Evolutionary conservation across 2,329 filamentous ascomycete genomes (phyloP), one percentile per base, ranked within the genome.

Genomic region (Hymenoscyphus scutula): DNA sequence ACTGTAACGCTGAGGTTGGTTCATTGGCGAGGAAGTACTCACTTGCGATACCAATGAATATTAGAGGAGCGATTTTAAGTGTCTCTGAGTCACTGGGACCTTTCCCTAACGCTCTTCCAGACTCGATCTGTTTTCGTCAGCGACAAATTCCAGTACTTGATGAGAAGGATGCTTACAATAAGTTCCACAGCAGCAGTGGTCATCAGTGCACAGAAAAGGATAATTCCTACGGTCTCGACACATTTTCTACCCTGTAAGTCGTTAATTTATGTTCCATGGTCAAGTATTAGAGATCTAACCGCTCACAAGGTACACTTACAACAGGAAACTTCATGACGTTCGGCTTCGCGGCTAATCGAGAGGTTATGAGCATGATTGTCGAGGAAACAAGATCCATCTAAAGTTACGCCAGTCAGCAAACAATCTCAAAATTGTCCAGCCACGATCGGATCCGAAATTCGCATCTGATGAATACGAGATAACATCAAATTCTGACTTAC

Each of bases 121-220:
- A 88, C 66, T 87, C 82, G 61, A 87, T 75, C 75, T 79, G 63
- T 34, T 41, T 56, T 17, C 56, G 38, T 63, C 53, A 62, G 27
- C 61, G 71, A 62, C 19, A 25, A 2, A 37, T n/a, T 19, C n/a
- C 27, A 73, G 69, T 66, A 61, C 55, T 48, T 64, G 53, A 48
- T 66, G 51, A 30, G 25, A 53, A 48, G 19, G n/a, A 25, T 29
- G 73, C 80, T 73, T 74, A 83, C 82, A 56, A 86, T 81, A 27
- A 88, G 76, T 69, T 88, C 82, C 32, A 87, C 83, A 57, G 86
- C 84, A 4, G 87, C 85, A 0, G 85, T 88, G 1, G 85, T 86
- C 84, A 88, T 87, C 64, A 88, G 76, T 53, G 84, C 84, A 65
- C 84, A 86, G 73, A 88, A 88, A 55, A 88, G 80, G 67, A 89